Percentiles rank a stretch among this genome's conserved stretches.
phyloP scores from a whole-genome alignment of 495 filamentous ascomycete genomes.

The Astrothelium macrocarpum region DNA sequence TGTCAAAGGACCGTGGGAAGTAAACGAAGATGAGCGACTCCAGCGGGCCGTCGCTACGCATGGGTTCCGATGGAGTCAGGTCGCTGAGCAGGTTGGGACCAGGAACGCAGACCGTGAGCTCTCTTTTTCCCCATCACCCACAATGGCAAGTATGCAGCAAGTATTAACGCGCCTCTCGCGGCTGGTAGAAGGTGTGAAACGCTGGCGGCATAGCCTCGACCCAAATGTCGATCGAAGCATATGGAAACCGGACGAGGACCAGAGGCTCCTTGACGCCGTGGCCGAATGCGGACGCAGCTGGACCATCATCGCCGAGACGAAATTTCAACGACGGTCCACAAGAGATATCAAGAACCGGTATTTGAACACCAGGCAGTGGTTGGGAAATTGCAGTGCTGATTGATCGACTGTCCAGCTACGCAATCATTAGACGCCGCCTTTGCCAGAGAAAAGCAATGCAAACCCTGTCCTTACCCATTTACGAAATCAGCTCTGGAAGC shows the following conservation, averaged over 20 bases:
- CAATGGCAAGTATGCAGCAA: not conserved
- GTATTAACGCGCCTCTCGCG: not conserved
- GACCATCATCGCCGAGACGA: constrained; percentile 8
- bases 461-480: not conserved
- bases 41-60: constrained; percentile 6
- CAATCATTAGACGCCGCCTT: not conserved
- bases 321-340: constrained; percentile 14
- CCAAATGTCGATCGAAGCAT: constrained; percentile 15
- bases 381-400: not conserved
- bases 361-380: not conserved
- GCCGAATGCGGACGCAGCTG: constrained; percentile 10
- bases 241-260: constrained; percentile 14
- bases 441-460: not conserved
- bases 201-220: constrained; percentile 15
- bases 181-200: constrained; percentile 17
- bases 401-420: not conserved
- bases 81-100: constrained; percentile 12
- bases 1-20: constrained; percentile 14
- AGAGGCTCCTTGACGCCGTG: constrained; percentile 12
- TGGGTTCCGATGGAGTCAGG: constrained; percentile 12
- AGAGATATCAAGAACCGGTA: constrained; percentile 19
- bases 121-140: not conserved
- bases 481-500: not conserved
- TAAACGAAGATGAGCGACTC: constrained; percentile 12
- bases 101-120: constrained; percentile 16